Evolutionary conservation across 768 basidiomycete species (phyloP).

Genomic region (Suillus paluster): DNA sequence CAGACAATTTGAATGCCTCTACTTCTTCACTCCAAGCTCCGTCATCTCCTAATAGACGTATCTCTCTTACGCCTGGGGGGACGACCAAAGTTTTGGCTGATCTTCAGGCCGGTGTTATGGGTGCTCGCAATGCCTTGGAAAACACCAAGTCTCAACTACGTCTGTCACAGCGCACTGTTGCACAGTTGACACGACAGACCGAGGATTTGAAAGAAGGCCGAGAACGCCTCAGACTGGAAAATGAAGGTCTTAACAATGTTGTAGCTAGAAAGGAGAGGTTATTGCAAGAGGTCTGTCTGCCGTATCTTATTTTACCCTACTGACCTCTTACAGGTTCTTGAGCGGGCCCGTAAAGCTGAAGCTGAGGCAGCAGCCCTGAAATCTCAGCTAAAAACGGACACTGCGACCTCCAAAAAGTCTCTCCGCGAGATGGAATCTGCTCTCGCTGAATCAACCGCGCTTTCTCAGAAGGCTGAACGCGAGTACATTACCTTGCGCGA

Average conservation of each 20-base stretch:
- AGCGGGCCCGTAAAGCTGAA: constrained; percentile 87
- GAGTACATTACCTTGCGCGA: constrained; percentile 84
- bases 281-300: constrained; percentile 71
- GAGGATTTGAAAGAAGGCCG: constrained; percentile 89
- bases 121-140: constrained; percentile 80
- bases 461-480: constrained; percentile 80
- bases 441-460: constrained; percentile 72
- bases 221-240: constrained; percentile 82
- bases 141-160: constrained; percentile 85
- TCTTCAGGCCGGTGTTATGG: constrained; percentile 81
- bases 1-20: constrained; percentile 39
- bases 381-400: constrained; percentile 74
- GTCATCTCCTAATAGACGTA: constrained; percentile 54
- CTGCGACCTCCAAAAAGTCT: constrained; percentile 70
- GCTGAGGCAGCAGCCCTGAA: constrained; percentile 71
- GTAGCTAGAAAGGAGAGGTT: constrained; percentile 86
- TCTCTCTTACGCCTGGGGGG: constrained; percentile 71
- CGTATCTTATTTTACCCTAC: background rate
- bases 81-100: constrained; percentile 90
- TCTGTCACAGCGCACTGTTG: constrained; percentile 81
- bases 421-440: constrained; percentile 81
- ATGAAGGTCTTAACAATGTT: constrained; percentile 87
- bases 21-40: constrained; percentile 46
- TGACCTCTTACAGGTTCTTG: constrained; percentile 57
- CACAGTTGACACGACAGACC: constrained; percentile 81